Percentiles rank a stretch among this genome's conserved stretches.
Evolutionary conservation across 805 yeast species (phyloP).

Genomic region (Cyberlindnera veronae): DNA sequence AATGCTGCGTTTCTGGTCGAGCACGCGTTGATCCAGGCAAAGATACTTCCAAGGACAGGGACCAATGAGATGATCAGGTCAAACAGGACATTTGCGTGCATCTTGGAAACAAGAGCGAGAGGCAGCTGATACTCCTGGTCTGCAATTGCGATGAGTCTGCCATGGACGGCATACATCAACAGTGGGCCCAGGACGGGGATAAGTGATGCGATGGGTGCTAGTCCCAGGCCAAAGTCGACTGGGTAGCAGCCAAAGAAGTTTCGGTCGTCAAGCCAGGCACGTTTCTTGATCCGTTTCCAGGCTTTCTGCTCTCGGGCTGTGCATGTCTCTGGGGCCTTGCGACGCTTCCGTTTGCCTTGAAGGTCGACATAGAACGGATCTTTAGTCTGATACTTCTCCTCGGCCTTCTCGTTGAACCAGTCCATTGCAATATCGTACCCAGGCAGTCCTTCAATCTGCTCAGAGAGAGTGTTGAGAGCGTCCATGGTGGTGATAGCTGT

Average conservation of each 20-base stretch:
- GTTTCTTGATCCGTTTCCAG: constrained; percentile 70
- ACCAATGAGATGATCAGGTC: constrained; percentile 75
- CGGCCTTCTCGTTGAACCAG: constrained; percentile 63
- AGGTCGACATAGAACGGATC: constrained; percentile 61
- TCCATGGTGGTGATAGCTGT: constrained; percentile 24
- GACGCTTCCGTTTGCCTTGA: constrained; percentile 51
- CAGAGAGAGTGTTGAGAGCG: constrained; percentile 19
- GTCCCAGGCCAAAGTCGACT: constrained; percentile 71
- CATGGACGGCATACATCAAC: constrained; percentile 75
- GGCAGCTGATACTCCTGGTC: constrained; percentile 57
- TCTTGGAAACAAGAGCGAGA: constrained; percentile 51
- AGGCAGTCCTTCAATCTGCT: constrained; percentile 47
- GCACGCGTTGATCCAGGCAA: constrained; percentile 80
- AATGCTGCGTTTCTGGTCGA: constrained; percentile 87
- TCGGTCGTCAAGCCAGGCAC: constrained; percentile 86
- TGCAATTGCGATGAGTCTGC: constrained; percentile 60
- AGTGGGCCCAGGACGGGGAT: constrained; percentile 86
- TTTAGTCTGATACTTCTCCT: constrained; percentile 55
- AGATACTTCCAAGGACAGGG: constrained; percentile 74
- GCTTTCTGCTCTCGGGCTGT: constrained; percentile 56
- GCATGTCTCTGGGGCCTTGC: constrained; percentile 58
- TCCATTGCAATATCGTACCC: constrained; percentile 57
- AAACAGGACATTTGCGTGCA: constrained; percentile 71
- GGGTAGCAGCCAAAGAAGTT: constrained; percentile 80
- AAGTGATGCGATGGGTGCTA: constrained; percentile 68